A percentile compares a stretch with the other conserved stretches of the same genome.
Conservation (phyloP, 2,329 filamentous ascomycete genomes). For the Aaosphaeria arxii region DNA sequence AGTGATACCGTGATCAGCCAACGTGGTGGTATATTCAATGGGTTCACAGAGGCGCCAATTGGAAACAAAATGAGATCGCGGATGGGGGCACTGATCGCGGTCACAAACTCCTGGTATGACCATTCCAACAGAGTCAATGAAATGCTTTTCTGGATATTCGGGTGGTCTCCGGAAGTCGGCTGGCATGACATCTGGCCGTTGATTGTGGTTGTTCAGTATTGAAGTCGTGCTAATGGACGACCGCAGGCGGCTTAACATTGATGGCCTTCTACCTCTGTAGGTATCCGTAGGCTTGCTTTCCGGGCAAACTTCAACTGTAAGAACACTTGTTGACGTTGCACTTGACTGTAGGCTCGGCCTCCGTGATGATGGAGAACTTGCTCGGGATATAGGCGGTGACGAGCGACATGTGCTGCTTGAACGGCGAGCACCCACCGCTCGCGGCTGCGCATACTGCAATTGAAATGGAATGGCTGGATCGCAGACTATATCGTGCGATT, state of each 20-base stretch:
- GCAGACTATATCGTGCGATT: no score
- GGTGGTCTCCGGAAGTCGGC: conserved; percentile 13
- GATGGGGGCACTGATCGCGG: conserved; percentile 12
- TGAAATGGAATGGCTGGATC: no score
- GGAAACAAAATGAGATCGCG: conserved; percentile 17
- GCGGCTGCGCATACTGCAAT: no score
- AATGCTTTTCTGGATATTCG: conserved; percentile 20
- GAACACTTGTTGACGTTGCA: conserved; percentile 70
- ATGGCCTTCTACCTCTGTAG: conserved; percentile 6
- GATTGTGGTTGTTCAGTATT: neutral
- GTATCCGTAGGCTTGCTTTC: neutral
- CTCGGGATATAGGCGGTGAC: neutral
- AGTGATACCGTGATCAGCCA: conserved; percentile 25
- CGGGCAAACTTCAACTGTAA: conserved; percentile 6
- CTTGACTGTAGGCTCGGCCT: conserved; percentile 92
- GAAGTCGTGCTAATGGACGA: conserved; percentile 10
- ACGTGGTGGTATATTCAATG: conserved; percentile 21
- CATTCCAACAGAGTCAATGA: conserved; percentile 24
- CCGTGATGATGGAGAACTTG: conserved; percentile 93
- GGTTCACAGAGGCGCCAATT: conserved; percentile 22
- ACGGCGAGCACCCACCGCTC: neutral
- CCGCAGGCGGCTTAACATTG: conserved; percentile 12
- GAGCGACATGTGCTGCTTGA: neutral
- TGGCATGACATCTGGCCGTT: conserved; percentile 3
- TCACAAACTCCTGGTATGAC: conserved; percentile 21